Conservation (phyloP, 768 basidiomycete species). For the Leccinum disarticulatum region DNA sequence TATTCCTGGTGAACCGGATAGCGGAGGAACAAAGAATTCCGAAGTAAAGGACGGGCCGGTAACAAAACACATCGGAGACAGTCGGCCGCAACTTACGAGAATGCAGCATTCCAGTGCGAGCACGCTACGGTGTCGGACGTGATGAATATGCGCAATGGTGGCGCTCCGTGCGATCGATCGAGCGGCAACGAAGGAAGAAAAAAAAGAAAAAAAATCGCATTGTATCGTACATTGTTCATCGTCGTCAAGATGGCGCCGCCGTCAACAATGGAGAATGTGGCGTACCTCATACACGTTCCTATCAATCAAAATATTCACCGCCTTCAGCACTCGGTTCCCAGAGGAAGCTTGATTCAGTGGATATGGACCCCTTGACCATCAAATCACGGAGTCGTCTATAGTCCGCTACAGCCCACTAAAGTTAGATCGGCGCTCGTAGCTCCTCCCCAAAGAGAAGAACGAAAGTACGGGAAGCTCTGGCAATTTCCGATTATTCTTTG, state of each 20-base stretch:
- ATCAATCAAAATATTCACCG: slow-evolving; percentile 4
- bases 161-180: slow-evolving; percentile 21
- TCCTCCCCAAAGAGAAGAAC: slow-evolving; percentile 12
- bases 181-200: neutral
- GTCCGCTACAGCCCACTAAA: slow-evolving; percentile 13
- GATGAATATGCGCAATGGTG: slow-evolving; percentile 13
- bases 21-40: slow-evolving; percentile 3
- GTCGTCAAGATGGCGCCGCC: slow-evolving; percentile 11
- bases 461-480: slow-evolving; percentile 13
- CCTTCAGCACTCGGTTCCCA: slow-evolving; percentile 3
- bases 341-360: slow-evolving; percentile 15
- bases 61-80: slow-evolving; percentile 12
- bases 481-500: slow-evolving; percentile 23
- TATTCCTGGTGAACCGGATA: slow-evolving; percentile 23
- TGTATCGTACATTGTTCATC: slow-evolving; percentile 1
- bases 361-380: neutral
- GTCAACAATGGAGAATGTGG: slow-evolving; percentile 11
- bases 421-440: slow-evolving; percentile 24
- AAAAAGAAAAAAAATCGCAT: slow-evolving; percentile 2
- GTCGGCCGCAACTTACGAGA: slow-evolving; percentile 17
- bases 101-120: neutral
- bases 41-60: slow-evolving; percentile 1
- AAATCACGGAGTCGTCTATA: slow-evolving; percentile 21
- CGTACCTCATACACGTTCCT: slow-evolving; percentile 12
- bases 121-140: neutral